Conservation (phyloP, 2,329 filamentous ascomycete species). For the Apiospora koreana region DNA sequence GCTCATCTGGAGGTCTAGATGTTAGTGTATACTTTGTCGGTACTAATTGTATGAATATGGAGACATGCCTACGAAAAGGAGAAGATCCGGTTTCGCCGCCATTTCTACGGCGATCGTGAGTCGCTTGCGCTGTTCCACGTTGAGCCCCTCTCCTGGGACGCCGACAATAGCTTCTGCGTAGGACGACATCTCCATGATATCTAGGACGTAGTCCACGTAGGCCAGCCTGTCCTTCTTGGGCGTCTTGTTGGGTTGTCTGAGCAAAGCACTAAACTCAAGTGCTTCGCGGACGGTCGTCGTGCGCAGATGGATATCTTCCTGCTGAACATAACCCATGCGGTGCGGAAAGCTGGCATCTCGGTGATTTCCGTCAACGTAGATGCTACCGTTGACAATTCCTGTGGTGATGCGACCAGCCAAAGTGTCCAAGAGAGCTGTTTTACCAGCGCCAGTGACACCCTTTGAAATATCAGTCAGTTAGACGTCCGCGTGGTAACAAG, state of each 20-base stretch:
- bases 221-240: conserved; percentile 62
- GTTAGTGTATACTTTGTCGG: too few relatives aligned
- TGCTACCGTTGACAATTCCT: conserved; percentile 12
- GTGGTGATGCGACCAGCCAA: conserved; percentile 58
- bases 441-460: conserved; percentile 64
- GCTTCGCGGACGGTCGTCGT: conserved; percentile 68
- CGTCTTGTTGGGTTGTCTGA: conserved; percentile 64
- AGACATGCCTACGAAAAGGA: conserved; percentile 60
- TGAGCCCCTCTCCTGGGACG: conserved; percentile 57
- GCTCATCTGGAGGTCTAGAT: conserved; percentile 58
- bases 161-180: conserved; percentile 67
- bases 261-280: conserved; percentile 63
- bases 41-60: too few relatives aligned
- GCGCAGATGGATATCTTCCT: conserved; percentile 70
- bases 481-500: background rate
- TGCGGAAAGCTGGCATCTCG: conserved; percentile 66
- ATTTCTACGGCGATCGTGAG: conserved; percentile 86
- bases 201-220: conserved; percentile 68
- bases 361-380: conserved; percentile 67
- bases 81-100: conserved; percentile 72
- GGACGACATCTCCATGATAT: conserved; percentile 65
- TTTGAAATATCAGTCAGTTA: background rate
- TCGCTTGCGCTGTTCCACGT: conserved; percentile 66
- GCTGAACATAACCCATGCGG: conserved; percentile 72
- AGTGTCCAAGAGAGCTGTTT: conserved; percentile 64